Percentiles rank a stretch among this genome's conserved stretches.
phyloP scores from a whole-genome alignment of 176 grass and related monocot species.

The Pharus latifolius region DNA sequence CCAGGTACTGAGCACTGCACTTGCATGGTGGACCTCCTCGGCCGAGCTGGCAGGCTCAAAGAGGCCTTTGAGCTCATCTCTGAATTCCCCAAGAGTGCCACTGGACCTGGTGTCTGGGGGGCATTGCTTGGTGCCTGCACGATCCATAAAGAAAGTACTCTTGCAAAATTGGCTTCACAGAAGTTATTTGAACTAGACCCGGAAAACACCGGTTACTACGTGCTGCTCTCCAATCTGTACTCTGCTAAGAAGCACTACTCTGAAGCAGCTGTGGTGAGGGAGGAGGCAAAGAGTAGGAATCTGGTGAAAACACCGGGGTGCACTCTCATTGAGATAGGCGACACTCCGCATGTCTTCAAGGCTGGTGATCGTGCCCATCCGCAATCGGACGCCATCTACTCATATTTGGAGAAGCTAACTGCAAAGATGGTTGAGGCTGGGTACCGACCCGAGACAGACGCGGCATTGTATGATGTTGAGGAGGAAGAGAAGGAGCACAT shows the following conservation, averaged over 20 bases:
- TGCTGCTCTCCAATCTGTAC: slow-evolving; percentile 37
- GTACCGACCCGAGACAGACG: slow-evolving; percentile 14
- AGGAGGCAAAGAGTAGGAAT: not conserved
- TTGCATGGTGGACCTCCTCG: slow-evolving; percentile 48
- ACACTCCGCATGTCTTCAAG: slow-evolving; percentile 12
- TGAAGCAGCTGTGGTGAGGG: slow-evolving; percentile 31
- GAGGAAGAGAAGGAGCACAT: not conserved
- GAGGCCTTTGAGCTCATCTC: slow-evolving; percentile 32
- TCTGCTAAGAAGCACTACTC: slow-evolving; percentile 27
- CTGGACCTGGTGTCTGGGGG: slow-evolving; percentile 34
- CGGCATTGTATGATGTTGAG: slow-evolving; percentile 20
- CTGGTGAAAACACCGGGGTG: slow-evolving; percentile 43
- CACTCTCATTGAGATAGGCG: not conserved
- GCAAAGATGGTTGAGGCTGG: slow-evolving; percentile 19
- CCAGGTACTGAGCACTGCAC: slow-evolving; percentile 35
- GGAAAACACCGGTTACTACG: slow-evolving; percentile 24
- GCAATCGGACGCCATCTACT: not conserved
- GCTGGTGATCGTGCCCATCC: slow-evolving; percentile 19
- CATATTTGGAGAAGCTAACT: not conserved
- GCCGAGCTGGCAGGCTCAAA: slow-evolving; percentile 25
- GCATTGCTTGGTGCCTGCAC: slow-evolving; percentile 44
- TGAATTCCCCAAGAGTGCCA: not conserved
- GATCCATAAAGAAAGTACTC: slow-evolving; percentile 20
- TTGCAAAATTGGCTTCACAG: slow-evolving; percentile 29
- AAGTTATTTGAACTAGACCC: slow-evolving; percentile 24